These are phyloP conservation scores for Citrus sp. DNA, from an alignment of 345 rosid genomes.

Conservation along the genomic window DNA sequence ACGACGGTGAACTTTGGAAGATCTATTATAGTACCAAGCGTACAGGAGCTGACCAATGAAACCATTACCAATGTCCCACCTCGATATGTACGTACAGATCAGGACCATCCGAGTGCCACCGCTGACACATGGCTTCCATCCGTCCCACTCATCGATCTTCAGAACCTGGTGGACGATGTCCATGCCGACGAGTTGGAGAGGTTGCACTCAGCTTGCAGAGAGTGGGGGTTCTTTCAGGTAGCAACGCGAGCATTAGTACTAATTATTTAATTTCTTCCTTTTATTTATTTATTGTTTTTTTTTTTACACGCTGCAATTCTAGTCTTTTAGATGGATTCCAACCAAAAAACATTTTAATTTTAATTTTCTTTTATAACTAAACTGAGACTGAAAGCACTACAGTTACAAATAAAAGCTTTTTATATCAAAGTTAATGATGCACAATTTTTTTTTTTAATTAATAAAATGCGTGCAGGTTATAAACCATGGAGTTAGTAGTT, in stretches of 20 bases:
- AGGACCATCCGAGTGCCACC: conserved; percentile 2
- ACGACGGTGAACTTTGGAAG: conserved; percentile 35
- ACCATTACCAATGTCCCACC: conserved; percentile 36
- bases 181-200: conserved; percentile 25
- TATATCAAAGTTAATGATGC: too few relatives aligned
- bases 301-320: not conserved
- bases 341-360: too few relatives aligned
- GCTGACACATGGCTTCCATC: conserved; percentile 6
- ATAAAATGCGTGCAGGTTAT: not conserved
- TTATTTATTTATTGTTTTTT: not conserved
- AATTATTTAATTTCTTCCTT: too few relatives aligned
- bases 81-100: conserved; percentile 26
- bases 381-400: too few relatives aligned
- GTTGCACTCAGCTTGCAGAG: conserved; percentile 37
- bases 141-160: conserved; percentile 40
- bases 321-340: too few relatives aligned
- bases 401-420: not conserved
- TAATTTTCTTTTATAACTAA: too few relatives aligned
- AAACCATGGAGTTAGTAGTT: conserved; percentile 35
- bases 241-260: too few relatives aligned
- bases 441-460: too few relatives aligned
- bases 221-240: conserved; percentile 50
- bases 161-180: conserved; percentile 16
- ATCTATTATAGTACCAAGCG: conserved; percentile 47
- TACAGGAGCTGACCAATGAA: conserved; percentile 38